Base-by-base conservation (phyloP, 192 early-diverging fungal genomes). In the Thoreauomyces humboldtii region DNA sequence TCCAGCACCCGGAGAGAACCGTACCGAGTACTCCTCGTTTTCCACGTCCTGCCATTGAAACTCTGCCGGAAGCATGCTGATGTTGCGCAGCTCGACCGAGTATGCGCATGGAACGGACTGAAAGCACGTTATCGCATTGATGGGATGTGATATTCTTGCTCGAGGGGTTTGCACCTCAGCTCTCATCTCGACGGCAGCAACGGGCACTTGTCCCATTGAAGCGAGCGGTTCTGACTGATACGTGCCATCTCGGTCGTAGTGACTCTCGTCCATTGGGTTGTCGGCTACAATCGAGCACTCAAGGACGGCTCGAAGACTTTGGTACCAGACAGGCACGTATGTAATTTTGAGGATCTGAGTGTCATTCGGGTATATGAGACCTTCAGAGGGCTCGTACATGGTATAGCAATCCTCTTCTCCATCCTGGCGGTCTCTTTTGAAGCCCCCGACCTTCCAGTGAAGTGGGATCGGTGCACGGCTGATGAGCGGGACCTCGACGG, bases 301-400 rank as follows among this genome's bases (percentile, higher is more conserved):
- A 5, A 82, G 42, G 14, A 71, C 38, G 4, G 60, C 77, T 25
- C 45, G 29, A 24, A 75, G 61, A 9, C 22, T 36, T 38, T 82
- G 77, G 48, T 70, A 77, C 72, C 71, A 69, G 3, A 61, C 29
- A 19, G 77, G 80, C 15, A 75, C 63, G 55, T 55, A 82, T 3
- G 58, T 65, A 14, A 81, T 25, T 2, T 54, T 24, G 43, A 77
- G 33, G 17, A 57, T 43, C 12, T 42, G 35, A 11, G 24, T 65
- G 24, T 48, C 59, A 9, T 59, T 63, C 7, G 73, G 67, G n/a
- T 37, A 17, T 1, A 81, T 32, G 9, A 74, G 35, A 3, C 76
- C 76, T 7, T 61, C n/a, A 2, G 25, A 36, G 19, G 73, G 70
- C 42, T 67, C 24, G 32, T 61, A 58, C 7, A 46, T 32, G 12